These are phyloP conservation scores for Dipteronia sinensis DNA, from an alignment of 345 rosid species.

Conservation along the genomic window DNA sequence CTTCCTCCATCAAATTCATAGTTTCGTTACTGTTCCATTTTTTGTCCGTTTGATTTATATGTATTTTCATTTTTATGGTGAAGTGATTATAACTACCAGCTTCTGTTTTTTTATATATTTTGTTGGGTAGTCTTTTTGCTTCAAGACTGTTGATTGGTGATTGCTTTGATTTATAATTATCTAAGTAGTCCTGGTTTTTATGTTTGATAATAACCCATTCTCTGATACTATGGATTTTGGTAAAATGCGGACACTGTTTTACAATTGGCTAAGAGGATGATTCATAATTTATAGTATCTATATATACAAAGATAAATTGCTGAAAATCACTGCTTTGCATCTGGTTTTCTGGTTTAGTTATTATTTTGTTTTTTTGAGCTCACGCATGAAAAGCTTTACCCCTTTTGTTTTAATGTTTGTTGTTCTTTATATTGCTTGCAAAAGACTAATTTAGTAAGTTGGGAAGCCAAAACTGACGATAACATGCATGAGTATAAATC, in stretches of 20 bases:
- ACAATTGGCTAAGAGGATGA: neutral
- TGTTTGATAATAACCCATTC: neutral
- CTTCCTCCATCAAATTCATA: constrained; percentile 42
- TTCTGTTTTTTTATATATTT: too few relatives aligned
- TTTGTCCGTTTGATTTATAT: too few relatives aligned
- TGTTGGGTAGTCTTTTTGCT: neutral
- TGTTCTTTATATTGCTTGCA: neutral
- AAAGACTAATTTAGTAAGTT: neutral
- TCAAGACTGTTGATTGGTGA: neutral
- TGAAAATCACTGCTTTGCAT: too few relatives aligned
- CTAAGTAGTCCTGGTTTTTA: neutral
- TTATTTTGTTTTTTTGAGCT: neutral
- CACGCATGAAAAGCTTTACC: neutral
- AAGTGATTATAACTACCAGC: too few relatives aligned
- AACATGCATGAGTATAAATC: neutral
- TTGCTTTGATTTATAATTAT: too few relatives aligned
- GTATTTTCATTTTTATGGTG: too few relatives aligned
- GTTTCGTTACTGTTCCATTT: neutral
- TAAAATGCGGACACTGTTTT: neutral
- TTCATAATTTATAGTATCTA: neutral
- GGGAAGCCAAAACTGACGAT: neutral
- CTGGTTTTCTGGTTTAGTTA: neutral
- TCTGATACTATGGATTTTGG: neutral
- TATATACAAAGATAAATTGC: too few relatives aligned
- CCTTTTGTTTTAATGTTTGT: neutral